These are phyloP conservation scores for Globisporangium polare DNA, from an alignment of 352 stramenopile species.

Conservation along the genomic window DNA sequence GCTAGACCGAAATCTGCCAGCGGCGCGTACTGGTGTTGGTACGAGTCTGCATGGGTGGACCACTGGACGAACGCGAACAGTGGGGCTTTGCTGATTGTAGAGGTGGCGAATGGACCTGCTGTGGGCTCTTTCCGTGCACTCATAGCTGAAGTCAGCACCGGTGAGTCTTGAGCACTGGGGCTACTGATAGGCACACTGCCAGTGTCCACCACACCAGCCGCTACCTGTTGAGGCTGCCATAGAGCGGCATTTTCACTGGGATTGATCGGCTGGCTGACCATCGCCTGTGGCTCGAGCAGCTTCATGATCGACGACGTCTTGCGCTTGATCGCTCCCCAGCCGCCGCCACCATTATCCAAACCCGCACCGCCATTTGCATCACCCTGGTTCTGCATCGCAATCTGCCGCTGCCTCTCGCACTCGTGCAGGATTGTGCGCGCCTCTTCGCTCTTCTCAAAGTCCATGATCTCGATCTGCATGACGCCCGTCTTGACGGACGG, in stretches of 20 bases:
- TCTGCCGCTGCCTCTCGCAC: slow-evolving; percentile 20
- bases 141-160: neutral
- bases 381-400: slow-evolving; percentile 3
- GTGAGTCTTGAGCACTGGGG: neutral
- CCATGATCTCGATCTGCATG: slow-evolving; percentile 44
- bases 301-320: slow-evolving; percentile 59
- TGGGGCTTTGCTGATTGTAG: slow-evolving; percentile 10
- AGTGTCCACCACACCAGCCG: neutral
- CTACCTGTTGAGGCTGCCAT: neutral
- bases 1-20: slow-evolving; percentile 59
- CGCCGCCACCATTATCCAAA: slow-evolving; percentile 2
- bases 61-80: slow-evolving; percentile 74
- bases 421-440: slow-evolving; percentile 13
- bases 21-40: slow-evolving; percentile 50
- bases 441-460: slow-evolving; percentile 12
- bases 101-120: neutral
- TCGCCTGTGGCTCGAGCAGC: slow-evolving; percentile 28
- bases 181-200: neutral
- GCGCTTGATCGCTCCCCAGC: slow-evolving; percentile 30
- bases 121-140: neutral
- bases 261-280: neutral
- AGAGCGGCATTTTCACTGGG: neutral
- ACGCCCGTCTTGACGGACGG: slow-evolving; percentile 39
- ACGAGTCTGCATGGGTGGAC: slow-evolving; percentile 36
- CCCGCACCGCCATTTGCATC: neutral